A percentile compares a stretch with the other conserved stretches of the same genome.
phyloP scores from a whole-genome alignment of 345 rosid species.

The Cardiospermum halicacabum region DNA sequence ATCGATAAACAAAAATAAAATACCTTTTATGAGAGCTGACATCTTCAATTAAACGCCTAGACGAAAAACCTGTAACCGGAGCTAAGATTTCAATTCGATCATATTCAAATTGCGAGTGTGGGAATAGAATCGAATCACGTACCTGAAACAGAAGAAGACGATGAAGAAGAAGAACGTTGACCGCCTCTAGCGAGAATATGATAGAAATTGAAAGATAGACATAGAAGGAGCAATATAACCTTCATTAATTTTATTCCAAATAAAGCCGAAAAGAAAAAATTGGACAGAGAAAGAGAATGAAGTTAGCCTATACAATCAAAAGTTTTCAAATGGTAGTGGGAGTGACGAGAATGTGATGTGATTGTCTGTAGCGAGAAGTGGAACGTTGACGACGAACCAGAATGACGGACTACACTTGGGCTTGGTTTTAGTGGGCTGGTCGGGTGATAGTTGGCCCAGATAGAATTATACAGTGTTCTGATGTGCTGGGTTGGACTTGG shows the following conservation, averaged over 20 bases:
- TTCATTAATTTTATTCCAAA: neutral
- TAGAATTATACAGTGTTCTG: too few relatives aligned
- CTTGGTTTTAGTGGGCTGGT: too few relatives aligned
- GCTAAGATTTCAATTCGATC: neutral
- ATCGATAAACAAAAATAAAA: neutral
- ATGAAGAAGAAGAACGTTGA: neutral
- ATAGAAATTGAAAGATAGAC: neutral
- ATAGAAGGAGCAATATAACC: neutral
- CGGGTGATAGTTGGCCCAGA: too few relatives aligned
- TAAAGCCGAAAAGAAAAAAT: neutral
- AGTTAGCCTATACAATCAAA: too few relatives aligned
- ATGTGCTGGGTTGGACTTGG: too few relatives aligned
- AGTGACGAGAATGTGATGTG: too few relatives aligned
- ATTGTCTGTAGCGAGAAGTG: too few relatives aligned
- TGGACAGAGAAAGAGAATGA: neutral
- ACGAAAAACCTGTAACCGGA: neutral
- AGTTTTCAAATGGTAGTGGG: too few relatives aligned
- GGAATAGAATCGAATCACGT: neutral
- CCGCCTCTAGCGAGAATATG: slow-evolving; percentile 8
- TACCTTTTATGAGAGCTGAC: slow-evolving; percentile 42
- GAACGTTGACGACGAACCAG: too few relatives aligned
- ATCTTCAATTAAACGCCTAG: slow-evolving; percentile 41
- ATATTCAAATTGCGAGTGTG: neutral
- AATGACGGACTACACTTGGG: too few relatives aligned
- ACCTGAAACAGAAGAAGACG: slow-evolving; percentile 8